Conservation (phyloP, 805 yeast species). For the Ogataea salicorniae region DNA sequence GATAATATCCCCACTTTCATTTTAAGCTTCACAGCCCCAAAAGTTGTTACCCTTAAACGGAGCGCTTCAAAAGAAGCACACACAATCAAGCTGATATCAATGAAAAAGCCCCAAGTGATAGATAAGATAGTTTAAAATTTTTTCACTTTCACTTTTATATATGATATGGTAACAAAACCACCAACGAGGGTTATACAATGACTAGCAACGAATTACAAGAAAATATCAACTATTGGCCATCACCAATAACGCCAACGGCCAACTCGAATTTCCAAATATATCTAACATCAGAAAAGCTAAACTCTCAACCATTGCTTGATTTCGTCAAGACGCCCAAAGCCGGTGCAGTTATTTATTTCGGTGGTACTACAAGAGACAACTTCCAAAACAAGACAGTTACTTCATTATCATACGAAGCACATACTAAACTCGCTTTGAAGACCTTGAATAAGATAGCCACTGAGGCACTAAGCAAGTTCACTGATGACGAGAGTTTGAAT, state of each 20-base stretch:
- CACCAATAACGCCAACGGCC: background rate
- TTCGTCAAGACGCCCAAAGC: slow-evolving; percentile 40
- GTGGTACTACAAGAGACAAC: slow-evolving; percentile 45
- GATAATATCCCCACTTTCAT: too few relatives aligned
- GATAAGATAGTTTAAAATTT: too few relatives aligned
- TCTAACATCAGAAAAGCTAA: slow-evolving; percentile 21
- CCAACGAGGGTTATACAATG: too few relatives aligned
- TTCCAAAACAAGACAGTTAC: slow-evolving; percentile 38
- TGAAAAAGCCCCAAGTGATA: too few relatives aligned
- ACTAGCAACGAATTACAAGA: background rate
- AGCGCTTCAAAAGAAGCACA: too few relatives aligned
- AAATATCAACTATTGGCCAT: slow-evolving; percentile 2
- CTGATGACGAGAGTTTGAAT: background rate
- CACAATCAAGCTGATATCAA: too few relatives aligned
- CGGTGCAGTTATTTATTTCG: slow-evolving; percentile 46
- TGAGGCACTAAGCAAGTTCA: slow-evolving; percentile 27
- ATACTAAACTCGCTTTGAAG: slow-evolving; percentile 35
- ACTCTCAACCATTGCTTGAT: slow-evolving; percentile 21
- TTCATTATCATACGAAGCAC: slow-evolving; percentile 42
- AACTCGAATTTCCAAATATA: slow-evolving; percentile 10
- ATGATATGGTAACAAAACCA: too few relatives aligned
- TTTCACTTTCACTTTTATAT: too few relatives aligned
- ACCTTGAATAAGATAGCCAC: slow-evolving; percentile 33
- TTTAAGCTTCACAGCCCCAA: too few relatives aligned
- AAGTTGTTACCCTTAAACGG: too few relatives aligned